Base-by-base conservation (phyloP, 306 rosid genomes). In the Glycyrrhiza uralensis region DNA sequence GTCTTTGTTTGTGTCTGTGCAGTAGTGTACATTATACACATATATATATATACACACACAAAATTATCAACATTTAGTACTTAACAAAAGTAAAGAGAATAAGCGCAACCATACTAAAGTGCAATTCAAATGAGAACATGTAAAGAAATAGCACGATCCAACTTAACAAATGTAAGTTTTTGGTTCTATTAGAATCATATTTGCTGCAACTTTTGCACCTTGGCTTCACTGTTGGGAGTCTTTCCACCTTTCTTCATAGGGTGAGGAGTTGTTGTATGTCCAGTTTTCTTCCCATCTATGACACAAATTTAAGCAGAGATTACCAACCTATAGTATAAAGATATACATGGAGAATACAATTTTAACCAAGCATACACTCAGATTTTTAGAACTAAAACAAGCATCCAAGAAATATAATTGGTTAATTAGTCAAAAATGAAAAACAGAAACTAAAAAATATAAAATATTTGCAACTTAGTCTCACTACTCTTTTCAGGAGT, bases 401-500 rank as follows among this genome's bases (percentile, higher is more conserved):
- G 15, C 11, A 11, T 7, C 1, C 19, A 13, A 29, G 0, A 51
- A 18, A 36, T 4, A 5, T 1, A 6, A 0, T 39, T n/a, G 1
- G 6, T 18, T 6, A 41, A 46, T 2, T 22, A 41, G 29, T 30
- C 10, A 14, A 7, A 36, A 45, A 26, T 4, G 4, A 4, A 47
- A 36, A 58, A 7, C 24, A n/a, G 49, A 51, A 8, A 30, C 30
- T 0, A 36, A 0, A 3, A 13, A 6, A 59, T 5, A 49, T 23
- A 9, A 7, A 20, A 9, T 1, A 30, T 12, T 15, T 11, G 3
- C 12, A 61, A 51, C 35, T 19, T 13, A 29, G 49, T 35, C 81
- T 82, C 66, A 93, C 98, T 97, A 19, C 82, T 77, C 81, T 94
- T 94, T 30, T 84, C 88, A 22, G 97, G 89, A 26, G 96, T 78